Percentiles rank a stretch among this genome's conserved stretches.
phyloP scores from a whole-genome alignment of 495 filamentous ascomycete species.

The Hyaloscypha bicolor region DNA sequence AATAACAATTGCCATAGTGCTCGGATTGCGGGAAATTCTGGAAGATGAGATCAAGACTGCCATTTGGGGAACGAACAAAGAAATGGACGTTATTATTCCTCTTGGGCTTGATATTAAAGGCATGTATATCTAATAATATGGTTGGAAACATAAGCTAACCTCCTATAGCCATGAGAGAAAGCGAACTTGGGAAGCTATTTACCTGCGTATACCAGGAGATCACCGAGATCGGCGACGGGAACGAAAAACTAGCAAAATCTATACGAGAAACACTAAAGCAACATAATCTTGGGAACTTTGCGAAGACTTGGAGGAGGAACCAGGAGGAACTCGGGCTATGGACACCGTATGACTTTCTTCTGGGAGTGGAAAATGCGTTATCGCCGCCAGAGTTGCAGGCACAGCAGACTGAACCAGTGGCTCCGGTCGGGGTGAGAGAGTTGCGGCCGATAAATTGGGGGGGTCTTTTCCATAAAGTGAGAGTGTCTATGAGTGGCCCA shows the following conservation, averaged over 20 bases:
- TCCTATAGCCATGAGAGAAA: constrained; percentile 5
- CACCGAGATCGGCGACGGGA: neutral
- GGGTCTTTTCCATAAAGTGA: neutral
- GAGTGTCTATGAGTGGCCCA: neutral
- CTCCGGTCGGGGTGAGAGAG: neutral
- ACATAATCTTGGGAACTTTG: constrained; percentile 5
- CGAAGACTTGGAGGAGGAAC: neutral
- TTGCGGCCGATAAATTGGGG: neutral
- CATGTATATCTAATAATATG: neutral
- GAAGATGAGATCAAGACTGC: constrained; percentile 8
- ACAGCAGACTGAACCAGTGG: neutral
- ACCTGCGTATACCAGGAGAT: neutral
- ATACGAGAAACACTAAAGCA: constrained; percentile 4
- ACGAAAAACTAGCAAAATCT: constrained; percentile 13
- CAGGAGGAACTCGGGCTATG: neutral
- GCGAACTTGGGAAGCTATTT: constrained; percentile 6
- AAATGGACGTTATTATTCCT: neutral
- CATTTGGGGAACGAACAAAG: constrained; percentile 6
- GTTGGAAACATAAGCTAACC: constrained; percentile 1
- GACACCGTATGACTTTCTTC: constrained; percentile 3
- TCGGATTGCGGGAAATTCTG: neutral
- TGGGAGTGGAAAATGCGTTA: constrained; percentile 5
- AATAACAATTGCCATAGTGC: constrained; percentile 11
- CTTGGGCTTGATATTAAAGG: constrained; percentile 2
- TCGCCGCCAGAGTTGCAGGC: neutral